phyloP scores from a whole-genome alignment of 495 filamentous ascomycete genomes.

The Penicillium verhagenii region DNA sequence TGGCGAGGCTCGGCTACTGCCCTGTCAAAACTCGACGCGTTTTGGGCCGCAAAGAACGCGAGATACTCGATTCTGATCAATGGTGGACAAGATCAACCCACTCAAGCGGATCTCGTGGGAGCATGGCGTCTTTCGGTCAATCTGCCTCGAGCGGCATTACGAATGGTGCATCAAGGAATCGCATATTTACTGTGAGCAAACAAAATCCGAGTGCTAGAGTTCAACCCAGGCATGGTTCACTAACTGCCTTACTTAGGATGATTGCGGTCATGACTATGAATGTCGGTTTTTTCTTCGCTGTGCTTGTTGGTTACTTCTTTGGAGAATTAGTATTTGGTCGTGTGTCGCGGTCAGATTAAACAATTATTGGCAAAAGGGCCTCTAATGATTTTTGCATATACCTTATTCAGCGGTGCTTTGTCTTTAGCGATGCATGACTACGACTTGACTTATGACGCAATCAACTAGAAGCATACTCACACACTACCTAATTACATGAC shows the following conservation, averaged over 20 bases:
- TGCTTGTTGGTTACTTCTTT: conserved; percentile 78
- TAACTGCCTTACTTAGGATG: conserved; percentile 60
- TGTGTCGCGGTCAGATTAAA: not conserved
- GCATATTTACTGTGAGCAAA: conserved; percentile 81
- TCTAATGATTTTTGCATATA: not conserved
- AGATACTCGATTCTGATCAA: conserved; percentile 74
- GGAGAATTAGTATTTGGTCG: conserved; percentile 81
- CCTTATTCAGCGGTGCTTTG: not conserved
- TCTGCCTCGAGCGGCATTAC: conserved; percentile 66
- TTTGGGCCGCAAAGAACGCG: conserved; percentile 63
- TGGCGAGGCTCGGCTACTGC: conserved; percentile 68
- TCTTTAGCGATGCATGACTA: not conserved
- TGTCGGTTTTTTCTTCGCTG: conserved; percentile 87
- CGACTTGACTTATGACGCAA: not conserved
- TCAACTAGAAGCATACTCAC: no score
- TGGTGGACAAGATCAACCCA: conserved; percentile 57
- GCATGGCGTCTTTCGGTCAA: conserved; percentile 83
- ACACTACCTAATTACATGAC: no score
- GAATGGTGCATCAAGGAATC: conserved; percentile 58
- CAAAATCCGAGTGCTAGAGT: no score
- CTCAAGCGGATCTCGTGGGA: conserved; percentile 58
- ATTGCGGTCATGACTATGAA: conserved; percentile 97
- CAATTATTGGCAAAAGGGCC: no score
- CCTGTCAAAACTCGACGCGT: conserved; percentile 55
- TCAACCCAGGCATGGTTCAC: not conserved